A percentile compares a stretch with the other conserved stretches of the same genome.
Evolutionary conservation across 1,284 basidiomycete species (phyloP).

Genomic region (Coriolopsis trogii): DNA sequence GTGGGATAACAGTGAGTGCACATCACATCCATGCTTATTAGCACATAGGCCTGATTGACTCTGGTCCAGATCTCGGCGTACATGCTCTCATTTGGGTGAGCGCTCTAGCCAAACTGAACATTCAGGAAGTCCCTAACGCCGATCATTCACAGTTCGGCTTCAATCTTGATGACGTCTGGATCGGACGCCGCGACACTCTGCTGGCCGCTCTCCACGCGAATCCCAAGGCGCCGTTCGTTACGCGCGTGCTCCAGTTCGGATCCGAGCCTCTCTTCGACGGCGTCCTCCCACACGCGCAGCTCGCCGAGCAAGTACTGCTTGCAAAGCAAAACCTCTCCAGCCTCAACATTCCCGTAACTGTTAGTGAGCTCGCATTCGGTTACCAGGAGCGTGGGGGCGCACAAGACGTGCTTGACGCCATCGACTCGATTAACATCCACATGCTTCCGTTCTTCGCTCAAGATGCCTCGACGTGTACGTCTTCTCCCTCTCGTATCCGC

Average conservation of each 20-base stretch:
- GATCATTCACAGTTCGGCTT: conserved; percentile 58
- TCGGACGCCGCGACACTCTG: conserved; percentile 54
- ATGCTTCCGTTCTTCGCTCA: conserved; percentile 76
- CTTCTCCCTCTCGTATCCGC: too few relatives aligned
- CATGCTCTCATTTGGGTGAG: conserved; percentile 76
- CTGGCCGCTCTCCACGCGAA: conserved; percentile 61
- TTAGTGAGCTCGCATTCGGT: conserved; percentile 53
- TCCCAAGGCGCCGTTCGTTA: conserved; percentile 68
- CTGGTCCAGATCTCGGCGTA: conserved; percentile 55
- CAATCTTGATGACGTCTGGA: conserved; percentile 57
- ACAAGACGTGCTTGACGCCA: conserved; percentile 59
- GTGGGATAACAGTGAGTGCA: conserved; percentile 48
- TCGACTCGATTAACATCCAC: conserved; percentile 72
- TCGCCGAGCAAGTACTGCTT: conserved; percentile 58
- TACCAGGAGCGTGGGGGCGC: conserved; percentile 56
- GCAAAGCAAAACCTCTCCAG: conserved; percentile 54
- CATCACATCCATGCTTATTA: background rate
- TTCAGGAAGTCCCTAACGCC: background rate
- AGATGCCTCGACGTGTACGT: conserved; percentile 59
- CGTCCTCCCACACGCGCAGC: conserved; percentile 51
- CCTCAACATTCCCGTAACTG: conserved; percentile 68
- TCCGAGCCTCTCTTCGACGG: conserved; percentile 74
- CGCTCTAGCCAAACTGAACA: conserved; percentile 18
- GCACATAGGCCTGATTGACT: conserved; percentile 1
- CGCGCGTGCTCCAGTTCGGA: conserved; percentile 71